phyloP scores from a whole-genome alignment of 2,329 filamentous ascomycete genomes.

The Pseudocercospora musae region DNA sequence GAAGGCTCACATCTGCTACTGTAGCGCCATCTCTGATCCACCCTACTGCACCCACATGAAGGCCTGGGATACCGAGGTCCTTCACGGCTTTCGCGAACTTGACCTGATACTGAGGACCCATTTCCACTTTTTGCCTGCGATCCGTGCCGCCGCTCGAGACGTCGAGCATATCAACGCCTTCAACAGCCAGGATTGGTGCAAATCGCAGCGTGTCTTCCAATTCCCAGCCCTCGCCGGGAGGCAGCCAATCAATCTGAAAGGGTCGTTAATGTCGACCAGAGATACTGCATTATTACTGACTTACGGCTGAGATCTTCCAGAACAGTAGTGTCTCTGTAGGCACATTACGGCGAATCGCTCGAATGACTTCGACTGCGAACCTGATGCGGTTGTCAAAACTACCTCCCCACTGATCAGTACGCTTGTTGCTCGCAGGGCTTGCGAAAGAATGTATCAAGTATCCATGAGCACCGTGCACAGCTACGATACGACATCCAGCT shows the following conservation, averaged over 20 bases:
- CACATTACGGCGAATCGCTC: neutral
- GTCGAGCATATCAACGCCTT: neutral
- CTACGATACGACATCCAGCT: slow-evolving; percentile 53
- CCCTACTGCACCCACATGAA: neutral
- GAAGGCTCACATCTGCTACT: neutral
- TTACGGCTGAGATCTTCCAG: neutral
- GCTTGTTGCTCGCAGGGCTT: slow-evolving; percentile 48
- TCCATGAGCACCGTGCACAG: slow-evolving; percentile 50
- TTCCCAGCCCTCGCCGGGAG: neutral
- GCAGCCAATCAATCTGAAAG: neutral
- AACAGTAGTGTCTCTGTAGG: neutral
- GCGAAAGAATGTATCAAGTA: slow-evolving; percentile 54
- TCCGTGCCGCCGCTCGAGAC: neutral
- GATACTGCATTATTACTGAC: neutral
- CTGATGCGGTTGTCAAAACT: slow-evolving; percentile 50
- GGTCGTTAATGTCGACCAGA: neutral
- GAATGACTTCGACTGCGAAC: slow-evolving; percentile 52
- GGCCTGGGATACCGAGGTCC: neutral
- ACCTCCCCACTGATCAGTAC: slow-evolving; percentile 51
- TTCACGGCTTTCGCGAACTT: neutral
- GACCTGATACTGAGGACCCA: neutral
- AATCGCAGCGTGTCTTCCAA: neutral
- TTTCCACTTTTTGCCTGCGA: neutral
- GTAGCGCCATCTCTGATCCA: slow-evolving; percentile 1
- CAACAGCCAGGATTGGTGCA: neutral